Evolutionary conservation across 352 stramenopile species (phyloP), one percentile per base, ranked within the genome.

Genomic region (Phytophthora podocarpi): DNA sequence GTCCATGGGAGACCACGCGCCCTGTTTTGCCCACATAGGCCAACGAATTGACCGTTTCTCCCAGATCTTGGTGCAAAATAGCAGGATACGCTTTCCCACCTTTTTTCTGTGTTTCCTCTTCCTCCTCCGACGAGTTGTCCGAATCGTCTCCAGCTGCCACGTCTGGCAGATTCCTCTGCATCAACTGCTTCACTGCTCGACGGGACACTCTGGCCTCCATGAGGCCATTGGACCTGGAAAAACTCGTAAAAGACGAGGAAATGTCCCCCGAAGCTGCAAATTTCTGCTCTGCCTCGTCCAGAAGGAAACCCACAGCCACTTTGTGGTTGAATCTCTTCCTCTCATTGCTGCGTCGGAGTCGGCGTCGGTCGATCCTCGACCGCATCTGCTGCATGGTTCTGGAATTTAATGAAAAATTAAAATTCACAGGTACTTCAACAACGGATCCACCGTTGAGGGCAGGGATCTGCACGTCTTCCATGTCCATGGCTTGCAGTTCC

Each of bases 1-100:
- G 71, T 28, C 75, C 73, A 51, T 85, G 77, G 8, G 72, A 82
- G 3, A 86, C 15, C 12, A 90, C 68, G n/a, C 62, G 36, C 6
- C 81, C 81, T 12, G 74, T 85, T 20, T 76, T 87, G 11, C 81
- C 81, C 9, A 83, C 65, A 36, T 87, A 85, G 12, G 76, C 81
- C 35, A 90, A 39, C 13, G 78, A 75, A 28, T 70, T 78, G 13
- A 51, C 67, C 12, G 58, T 42, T 32, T 71, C 48, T 1, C 78
- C 77, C 11, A 90, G 62, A 57, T 87, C 74, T 40, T 65, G 48
- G 41, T 85, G 70, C 1, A 55, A 57, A 62, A 65, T 55, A 12
- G 48, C 20, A 37, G 66, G 61, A 41, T 24, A 21, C 13, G 13
- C 54, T 37, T 35, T 51, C n/a, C 26, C 41, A 5, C 13, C 31